Evolutionary conservation across 768 basidiomycete species (phyloP).

Genomic region (Chalciporus chontae): DNA sequence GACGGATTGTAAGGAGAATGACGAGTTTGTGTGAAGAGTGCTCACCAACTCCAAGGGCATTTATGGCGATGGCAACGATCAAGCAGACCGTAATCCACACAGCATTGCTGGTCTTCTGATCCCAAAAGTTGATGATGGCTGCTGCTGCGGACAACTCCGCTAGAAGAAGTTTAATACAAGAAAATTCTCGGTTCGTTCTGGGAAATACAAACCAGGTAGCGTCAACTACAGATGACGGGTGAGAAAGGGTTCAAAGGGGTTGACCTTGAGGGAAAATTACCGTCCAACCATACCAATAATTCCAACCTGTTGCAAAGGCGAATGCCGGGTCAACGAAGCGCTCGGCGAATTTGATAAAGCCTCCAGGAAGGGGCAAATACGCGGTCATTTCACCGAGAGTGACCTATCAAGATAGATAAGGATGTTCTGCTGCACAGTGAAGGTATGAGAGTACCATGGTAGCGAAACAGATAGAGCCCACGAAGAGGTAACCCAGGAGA

Average conservation of each 20-base stretch:
- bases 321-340: constrained; percentile 45
- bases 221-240: constrained; percentile 16
- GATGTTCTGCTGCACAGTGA: not conserved
- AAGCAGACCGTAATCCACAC: constrained; percentile 53
- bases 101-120: constrained; percentile 36
- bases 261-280: constrained; percentile 1
- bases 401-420: constrained; percentile 16
- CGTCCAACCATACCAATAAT: constrained; percentile 41
- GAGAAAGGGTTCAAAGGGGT: constrained; percentile 3
- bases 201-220: constrained; percentile 19
- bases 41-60: constrained; percentile 39
- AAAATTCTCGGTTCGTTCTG: not conserved
- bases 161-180: constrained; percentile 8
- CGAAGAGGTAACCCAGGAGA: constrained; percentile 38
- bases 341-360: constrained; percentile 45
- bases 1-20: not conserved
- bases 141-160: constrained; percentile 51
- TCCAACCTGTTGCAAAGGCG: constrained; percentile 43
- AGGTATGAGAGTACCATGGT: constrained; percentile 31
- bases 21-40: not conserved
- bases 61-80: constrained; percentile 47
- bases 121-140: constrained; percentile 50
- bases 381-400: constrained; percentile 45
- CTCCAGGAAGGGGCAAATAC: constrained; percentile 43
- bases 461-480: constrained; percentile 36